phyloP scores from a whole-genome alignment of 345 rosid species.

The Camelina neglecta region DNA sequence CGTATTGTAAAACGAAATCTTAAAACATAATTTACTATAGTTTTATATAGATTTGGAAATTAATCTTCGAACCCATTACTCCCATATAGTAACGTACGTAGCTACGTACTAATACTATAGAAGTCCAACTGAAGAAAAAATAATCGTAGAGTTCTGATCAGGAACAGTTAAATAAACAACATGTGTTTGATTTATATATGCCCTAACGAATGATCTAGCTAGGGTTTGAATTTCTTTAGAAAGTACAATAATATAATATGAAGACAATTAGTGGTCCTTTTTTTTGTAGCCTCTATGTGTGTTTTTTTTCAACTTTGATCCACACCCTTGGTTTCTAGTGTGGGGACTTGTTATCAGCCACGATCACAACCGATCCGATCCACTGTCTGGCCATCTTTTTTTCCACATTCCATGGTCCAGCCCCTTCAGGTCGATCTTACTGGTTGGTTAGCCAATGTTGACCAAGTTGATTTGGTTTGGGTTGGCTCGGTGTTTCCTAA shows the following conservation, averaged over 20 bases:
- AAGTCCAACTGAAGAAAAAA: conserved; percentile 20
- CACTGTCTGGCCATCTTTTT: conserved; percentile 37
- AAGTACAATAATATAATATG: conserved; percentile 32
- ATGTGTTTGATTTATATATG: conserved; percentile 19
- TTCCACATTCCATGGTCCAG: conserved; percentile 47
- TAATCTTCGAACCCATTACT: conserved; percentile 12
- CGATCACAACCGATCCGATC: conserved; percentile 37
- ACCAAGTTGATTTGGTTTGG: conserved; percentile 29
- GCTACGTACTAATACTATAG: background rate
- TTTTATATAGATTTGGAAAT: background rate
- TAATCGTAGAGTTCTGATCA: conserved; percentile 24
- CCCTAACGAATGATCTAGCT: conserved; percentile 25
- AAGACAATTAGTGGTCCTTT: conserved; percentile 40
- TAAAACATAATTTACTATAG: background rate
- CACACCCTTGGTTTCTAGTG: conserved; percentile 46
- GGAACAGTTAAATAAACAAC: conserved; percentile 6
- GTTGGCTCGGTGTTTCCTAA: conserved; percentile 13
- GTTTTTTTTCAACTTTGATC: conserved; percentile 43
- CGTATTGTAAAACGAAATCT: background rate
- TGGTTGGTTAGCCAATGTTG: conserved; percentile 38
- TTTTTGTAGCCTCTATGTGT: conserved; percentile 31
- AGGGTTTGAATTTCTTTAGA: conserved; percentile 39
- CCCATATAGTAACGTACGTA: conserved; percentile 7
- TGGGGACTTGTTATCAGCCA: conserved; percentile 44
- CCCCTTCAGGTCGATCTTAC: conserved; percentile 41